Percentiles rank a stretch among this genome's conserved stretches.
Evolutionary conservation across 768 basidiomycete species (phyloP).

Genomic region (Mycena leptocephala): DNA sequence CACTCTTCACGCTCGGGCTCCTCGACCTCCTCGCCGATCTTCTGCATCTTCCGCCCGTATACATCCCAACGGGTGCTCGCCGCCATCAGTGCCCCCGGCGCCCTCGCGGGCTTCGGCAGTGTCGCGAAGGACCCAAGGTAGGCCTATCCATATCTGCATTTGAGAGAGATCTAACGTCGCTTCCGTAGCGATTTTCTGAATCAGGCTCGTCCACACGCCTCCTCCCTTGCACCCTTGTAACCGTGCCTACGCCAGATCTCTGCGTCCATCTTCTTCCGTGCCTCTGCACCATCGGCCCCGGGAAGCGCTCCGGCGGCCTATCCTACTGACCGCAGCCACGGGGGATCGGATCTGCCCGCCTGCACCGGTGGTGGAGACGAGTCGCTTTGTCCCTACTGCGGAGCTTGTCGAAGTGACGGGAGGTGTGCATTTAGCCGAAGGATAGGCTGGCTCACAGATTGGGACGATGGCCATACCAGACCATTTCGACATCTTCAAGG

Average conservation of each 20-base stretch:
- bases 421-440: constrained; percentile 23
- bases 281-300: constrained; percentile 30
- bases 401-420: constrained; percentile 35
- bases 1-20: constrained; percentile 36
- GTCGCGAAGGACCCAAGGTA: constrained; percentile 26
- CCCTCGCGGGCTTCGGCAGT: constrained; percentile 37
- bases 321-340: constrained; percentile 38
- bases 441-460: background rate
- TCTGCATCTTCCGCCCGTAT: constrained; percentile 41
- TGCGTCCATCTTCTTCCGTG: constrained; percentile 36
- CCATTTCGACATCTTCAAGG: constrained; percentile 39
- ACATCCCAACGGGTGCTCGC: constrained; percentile 42
- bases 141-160: background rate
- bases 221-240: too few relatives aligned
- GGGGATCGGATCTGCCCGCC: constrained; percentile 37
- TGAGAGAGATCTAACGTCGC: background rate
- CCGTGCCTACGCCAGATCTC: constrained; percentile 6
- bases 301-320: constrained; percentile 29
- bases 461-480: constrained; percentile 4
- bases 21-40: constrained; percentile 43
- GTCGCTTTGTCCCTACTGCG: constrained; percentile 15
- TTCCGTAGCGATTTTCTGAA: constrained; percentile 28
- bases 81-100: constrained; percentile 33
- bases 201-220: background rate
- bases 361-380: constrained; percentile 19